Evolutionary conservation across 2,329 filamentous ascomycete genomes (phyloP), one percentile per base, ranked within the genome.

Genomic region (Colletotrichum limetticola): DNA sequence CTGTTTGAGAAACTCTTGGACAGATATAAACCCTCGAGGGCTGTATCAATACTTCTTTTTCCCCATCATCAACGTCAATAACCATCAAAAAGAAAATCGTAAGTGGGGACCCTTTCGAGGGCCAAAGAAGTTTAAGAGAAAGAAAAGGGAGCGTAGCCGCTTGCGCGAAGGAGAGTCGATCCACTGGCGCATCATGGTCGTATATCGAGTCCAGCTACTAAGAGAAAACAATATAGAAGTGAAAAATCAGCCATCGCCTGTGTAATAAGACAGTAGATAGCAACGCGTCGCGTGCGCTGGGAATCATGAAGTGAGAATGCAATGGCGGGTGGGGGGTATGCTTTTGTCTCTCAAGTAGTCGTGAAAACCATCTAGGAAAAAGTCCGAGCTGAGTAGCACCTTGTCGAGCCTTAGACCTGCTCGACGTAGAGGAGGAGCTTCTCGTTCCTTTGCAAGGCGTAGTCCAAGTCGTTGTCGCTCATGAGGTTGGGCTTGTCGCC

Each of bases 391-490:
- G 37, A 46, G 52, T 12, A 42, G n/a, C 37, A 28, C 22, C 19
- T 32, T 24, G 35, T n/a, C 16, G 26, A 35, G 26, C 46, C 56
- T 83, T 81, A 89, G 74, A 84, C 82, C 67, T 85, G 83, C 76
- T 92, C 90, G 37, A 94, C 92, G 76, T 91, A 94, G 30, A 98
- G 86, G 66, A 95, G 91, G 75, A 98, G 86, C 85, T 98, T 98
- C 76, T 95, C 92, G 82, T 97, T 97, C 77, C 95, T 87, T 77
- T 93, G 90, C 75, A 98, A 86, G 3, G 96, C 96, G 76, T 90
- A 88, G 75, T 95, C 92, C 65, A 98, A 85, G 80, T 98, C 95
- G 74, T 93, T 89, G 80, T 98, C 92, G 82, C 91, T 95, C 79
- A 94, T 86, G 75, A 98, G 86, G 49, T 91, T 91, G 55, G 93